A percentile compares a stretch with the other conserved stretches of the same genome.
These are phyloP conservation scores for Hansenula sp. DNA, from an alignment of 1,139 yeast species.

Conservation along the genomic window DNA sequence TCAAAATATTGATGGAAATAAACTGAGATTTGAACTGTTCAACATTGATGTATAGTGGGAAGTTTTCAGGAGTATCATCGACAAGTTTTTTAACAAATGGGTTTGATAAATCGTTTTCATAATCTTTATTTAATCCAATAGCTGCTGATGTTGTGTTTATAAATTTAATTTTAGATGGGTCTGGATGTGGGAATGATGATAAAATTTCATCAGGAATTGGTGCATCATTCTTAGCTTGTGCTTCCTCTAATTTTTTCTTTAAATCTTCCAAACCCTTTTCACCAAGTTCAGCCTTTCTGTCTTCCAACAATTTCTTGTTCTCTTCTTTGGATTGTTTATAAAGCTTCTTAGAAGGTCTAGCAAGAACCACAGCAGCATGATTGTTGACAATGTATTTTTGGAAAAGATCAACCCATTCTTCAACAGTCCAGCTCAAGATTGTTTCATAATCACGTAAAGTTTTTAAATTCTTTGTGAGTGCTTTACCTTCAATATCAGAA, in stretches of 20 bases:
- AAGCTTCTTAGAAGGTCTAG: slow-evolving; percentile 65
- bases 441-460: slow-evolving; percentile 57
- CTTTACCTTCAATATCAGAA: slow-evolving; percentile 60
- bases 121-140: slow-evolving; percentile 28
- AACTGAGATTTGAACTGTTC: slow-evolving; percentile 82
- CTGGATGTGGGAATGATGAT: slow-evolving; percentile 60
- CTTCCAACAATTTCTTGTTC: slow-evolving; percentile 43
- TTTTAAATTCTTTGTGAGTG: slow-evolving; percentile 49
- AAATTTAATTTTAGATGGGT: slow-evolving; percentile 70
- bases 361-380: slow-evolving; percentile 68
- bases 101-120: slow-evolving; percentile 23
- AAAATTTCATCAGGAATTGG: slow-evolving; percentile 73
- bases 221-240: slow-evolving; percentile 62
- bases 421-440: slow-evolving; percentile 55
- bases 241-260: slow-evolving; percentile 47
- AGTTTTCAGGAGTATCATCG: slow-evolving; percentile 37
- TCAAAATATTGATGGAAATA: slow-evolving; percentile 60
- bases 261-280: slow-evolving; percentile 54
- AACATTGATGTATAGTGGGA: slow-evolving; percentile 71
- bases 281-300: slow-evolving; percentile 52
- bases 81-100: slow-evolving; percentile 26
- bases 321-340: slow-evolving; percentile 50
- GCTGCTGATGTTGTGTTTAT: slow-evolving; percentile 61
- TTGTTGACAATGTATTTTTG: slow-evolving; percentile 54
- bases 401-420: slow-evolving; percentile 63